phyloP scores from a whole-genome alignment of 75 land plant species.

The Selaginella tamariscina region DNA sequence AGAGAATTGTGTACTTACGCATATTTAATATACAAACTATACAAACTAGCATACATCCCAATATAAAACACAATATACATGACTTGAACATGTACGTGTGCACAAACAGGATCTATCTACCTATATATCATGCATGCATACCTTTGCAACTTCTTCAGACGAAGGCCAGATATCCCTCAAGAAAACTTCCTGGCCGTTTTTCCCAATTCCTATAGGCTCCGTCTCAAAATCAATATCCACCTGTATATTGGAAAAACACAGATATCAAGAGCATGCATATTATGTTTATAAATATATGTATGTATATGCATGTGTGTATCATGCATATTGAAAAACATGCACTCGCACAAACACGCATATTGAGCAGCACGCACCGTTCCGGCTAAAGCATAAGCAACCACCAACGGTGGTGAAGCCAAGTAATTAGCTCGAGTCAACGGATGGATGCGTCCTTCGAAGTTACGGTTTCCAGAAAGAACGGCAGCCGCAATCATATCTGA shows the following conservation, averaged over 20 bases:
- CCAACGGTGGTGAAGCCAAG: constrained; percentile 91
- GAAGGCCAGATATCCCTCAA: constrained; percentile 90
- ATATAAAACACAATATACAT: not conserved
- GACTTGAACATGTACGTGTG: not conserved
- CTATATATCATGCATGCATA: no score
- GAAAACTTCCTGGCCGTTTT: constrained; percentile 58
- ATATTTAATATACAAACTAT: no score
- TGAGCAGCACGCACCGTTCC: constrained; percentile 94
- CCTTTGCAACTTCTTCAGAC: constrained; percentile 66
- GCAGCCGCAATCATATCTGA: constrained; percentile 82
- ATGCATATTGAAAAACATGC: no score
- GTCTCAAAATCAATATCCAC: constrained; percentile 82
- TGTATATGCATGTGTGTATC: no score
- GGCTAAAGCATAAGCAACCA: constrained; percentile 90
- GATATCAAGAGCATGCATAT: no score
- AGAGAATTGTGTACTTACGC: no score
- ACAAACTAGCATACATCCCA: no score
- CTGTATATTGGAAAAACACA: no score
- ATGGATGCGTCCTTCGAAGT: constrained; percentile 93
- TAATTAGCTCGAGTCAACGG: constrained; percentile 83
- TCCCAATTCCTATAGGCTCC: constrained; percentile 75
- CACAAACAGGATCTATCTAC: no score
- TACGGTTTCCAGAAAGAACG: constrained; percentile 85
- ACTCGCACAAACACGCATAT: no score
- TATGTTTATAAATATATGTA: no score